Evolutionary conservation across 2,329 filamentous ascomycete species (phyloP).

Genomic region (Penicillium freii): DNA sequence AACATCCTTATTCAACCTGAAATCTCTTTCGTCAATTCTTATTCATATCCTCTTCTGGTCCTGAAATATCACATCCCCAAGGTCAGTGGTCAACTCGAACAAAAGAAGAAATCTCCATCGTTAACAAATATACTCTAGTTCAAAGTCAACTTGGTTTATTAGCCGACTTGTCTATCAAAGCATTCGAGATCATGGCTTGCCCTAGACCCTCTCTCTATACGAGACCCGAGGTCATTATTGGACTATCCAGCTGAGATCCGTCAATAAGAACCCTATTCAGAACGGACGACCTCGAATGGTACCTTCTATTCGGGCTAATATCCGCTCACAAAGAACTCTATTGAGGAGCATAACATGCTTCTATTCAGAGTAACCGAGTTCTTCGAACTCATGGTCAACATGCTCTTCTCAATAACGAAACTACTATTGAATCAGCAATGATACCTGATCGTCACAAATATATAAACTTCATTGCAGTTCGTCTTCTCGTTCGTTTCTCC

Average conservation of each 20-base stretch:
- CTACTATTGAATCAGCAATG: background rate
- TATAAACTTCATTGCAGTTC: background rate
- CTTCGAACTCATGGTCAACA: background rate
- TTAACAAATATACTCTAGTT: background rate
- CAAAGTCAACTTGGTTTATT: background rate
- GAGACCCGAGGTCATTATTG: background rate
- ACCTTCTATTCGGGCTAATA: background rate
- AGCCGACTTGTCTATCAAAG: background rate
- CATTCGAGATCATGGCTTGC: background rate
- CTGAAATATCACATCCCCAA: background rate
- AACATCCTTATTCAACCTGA: constrained; percentile 1
- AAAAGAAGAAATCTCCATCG: background rate
- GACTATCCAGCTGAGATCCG: background rate
- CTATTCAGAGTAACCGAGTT: constrained; percentile 2
- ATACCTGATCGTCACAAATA: background rate
- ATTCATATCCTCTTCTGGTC: constrained; percentile 1
- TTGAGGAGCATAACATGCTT: background rate
- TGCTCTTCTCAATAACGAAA: background rate
- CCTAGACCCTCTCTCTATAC: background rate
- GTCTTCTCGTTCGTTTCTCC: background rate
- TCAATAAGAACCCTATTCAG: constrained; percentile 5
- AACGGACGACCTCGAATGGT: background rate
- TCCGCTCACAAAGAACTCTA: constrained; percentile 5
- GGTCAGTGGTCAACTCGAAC: background rate
- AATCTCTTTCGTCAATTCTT: background rate